Evolutionary conservation across 1,284 basidiomycete species (phyloP), one percentile per base, ranked within the genome.

Genomic region (Leccinum proliferum): DNA sequence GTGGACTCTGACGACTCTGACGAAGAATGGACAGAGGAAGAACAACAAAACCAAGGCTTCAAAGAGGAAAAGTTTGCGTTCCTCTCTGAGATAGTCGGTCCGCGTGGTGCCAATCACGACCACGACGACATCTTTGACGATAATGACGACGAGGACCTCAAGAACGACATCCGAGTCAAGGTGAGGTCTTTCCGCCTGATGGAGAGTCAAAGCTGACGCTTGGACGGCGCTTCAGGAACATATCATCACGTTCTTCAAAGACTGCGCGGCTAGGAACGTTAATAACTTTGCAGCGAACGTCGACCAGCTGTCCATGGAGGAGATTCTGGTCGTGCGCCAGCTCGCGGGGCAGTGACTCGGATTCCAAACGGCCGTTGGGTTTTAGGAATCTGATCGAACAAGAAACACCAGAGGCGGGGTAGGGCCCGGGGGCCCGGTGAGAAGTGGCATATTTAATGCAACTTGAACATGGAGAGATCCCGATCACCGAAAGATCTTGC

Each of bases 1-100:
- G 76, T 86, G 35, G 86, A 87, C 55, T 89, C 86, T 9, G 93
- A 94, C 66, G 94, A 95, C 70, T 89, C 83, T 85, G 91, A 94
- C 67, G 92, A 93, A 50, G 91, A 93, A 35, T 96, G 94, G 94
- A 83, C 85, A 10, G 93, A 94, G 67, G 92, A 94, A 71, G 92
- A 82, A 79, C 75, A 78, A 59, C 75, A 80, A 34, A 72, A 80
- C 62, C 80, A 82, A 72, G 84, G 82, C 29, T 76, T 80, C 67
- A 86, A 81, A 69, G 77, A 83, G 58, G 84, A 87, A n/a, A 86
- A 89, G 66, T 82, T 86, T 63, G 80, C 82, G 18, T 86, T 84
- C 75, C 74, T 91, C 50, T 88, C 88, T 15, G 87, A 91, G 61
- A 79, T 88, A 76, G 79, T 89, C 58, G 85, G 88, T 5, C 86